Percentiles rank a stretch among this genome's conserved stretches.
Conservation (phyloP, 805 yeast genomes). For the Zygoascus flipseniorum region DNA sequence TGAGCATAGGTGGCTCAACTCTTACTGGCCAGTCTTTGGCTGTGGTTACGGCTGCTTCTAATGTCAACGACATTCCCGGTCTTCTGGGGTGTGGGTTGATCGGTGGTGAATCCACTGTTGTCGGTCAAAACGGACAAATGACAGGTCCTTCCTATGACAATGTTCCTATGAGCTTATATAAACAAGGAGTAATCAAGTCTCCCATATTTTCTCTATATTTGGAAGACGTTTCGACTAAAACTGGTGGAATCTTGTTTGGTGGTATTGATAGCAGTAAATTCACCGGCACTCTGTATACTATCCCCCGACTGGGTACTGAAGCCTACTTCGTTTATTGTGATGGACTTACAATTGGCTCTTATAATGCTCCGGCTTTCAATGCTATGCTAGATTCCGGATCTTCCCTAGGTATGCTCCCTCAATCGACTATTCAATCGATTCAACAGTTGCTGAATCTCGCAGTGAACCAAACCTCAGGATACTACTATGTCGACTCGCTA, state of each 20-base stretch:
- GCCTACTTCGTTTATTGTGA: conserved; percentile 19
- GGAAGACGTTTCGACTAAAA: conserved; percentile 27
- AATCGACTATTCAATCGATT: conserved; percentile 1
- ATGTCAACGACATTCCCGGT: conserved; percentile 43
- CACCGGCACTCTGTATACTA: conserved; percentile 29
- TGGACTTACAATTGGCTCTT: conserved; percentile 5
- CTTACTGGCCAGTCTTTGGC: conserved; percentile 54
- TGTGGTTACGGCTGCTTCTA: conserved; percentile 56
- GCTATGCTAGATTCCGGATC: conserved; percentile 49
- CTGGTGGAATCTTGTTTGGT: conserved; percentile 35
- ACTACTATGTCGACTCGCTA: conserved; percentile 6
- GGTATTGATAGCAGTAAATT: conserved; percentile 41
- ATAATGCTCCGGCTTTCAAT: conserved; percentile 2
- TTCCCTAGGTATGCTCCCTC: conserved; percentile 27
- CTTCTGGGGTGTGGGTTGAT: conserved; percentile 29
- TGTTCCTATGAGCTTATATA: conserved; percentile 47
- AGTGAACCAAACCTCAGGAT: conserved; percentile 1
- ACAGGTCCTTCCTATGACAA: conserved; percentile 38
- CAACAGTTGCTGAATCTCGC: conserved; percentile 2
- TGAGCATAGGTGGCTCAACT: conserved; percentile 5
- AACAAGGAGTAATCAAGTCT: conserved; percentile 46
- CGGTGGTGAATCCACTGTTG: conserved; percentile 24
- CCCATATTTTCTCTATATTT: conserved; percentile 55
- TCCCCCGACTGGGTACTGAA: conserved; percentile 24
- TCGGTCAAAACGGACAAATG: background rate